Percentiles rank a stretch among this genome's conserved stretches.
These are phyloP conservation scores for Amylocarpus encephaloides DNA, from an alignment of 2,329 filamentous ascomycete genomes.

Conservation along the genomic window DNA sequence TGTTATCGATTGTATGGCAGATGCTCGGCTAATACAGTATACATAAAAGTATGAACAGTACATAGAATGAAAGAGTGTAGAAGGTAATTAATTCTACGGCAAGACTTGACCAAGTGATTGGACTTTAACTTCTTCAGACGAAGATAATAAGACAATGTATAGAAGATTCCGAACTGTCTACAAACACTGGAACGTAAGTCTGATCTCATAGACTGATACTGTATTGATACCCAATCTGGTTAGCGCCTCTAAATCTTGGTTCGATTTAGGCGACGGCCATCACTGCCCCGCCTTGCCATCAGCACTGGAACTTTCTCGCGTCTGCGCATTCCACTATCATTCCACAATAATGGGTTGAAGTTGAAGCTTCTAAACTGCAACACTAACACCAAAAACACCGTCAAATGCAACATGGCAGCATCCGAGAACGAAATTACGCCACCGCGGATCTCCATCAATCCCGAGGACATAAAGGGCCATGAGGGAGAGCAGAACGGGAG, in stretches of 20 bases:
- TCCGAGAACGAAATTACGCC: conserved; percentile 21
- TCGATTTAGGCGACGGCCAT: not conserved
- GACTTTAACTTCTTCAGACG: too few species aligned
- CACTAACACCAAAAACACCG: not conserved
- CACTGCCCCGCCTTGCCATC: conserved; percentile 5
- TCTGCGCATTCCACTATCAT: not conserved
- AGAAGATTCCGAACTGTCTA: too few species aligned
- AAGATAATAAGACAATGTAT: too few species aligned
- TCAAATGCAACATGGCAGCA: conserved; percentile 14
- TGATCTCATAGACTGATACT: too few species aligned
- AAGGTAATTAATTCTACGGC: too few species aligned
- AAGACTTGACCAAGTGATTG: too few species aligned
- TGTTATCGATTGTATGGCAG: conserved; percentile 6
- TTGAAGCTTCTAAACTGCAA: not conserved
- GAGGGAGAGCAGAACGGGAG: conserved; percentile 22
- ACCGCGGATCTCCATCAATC: conserved; percentile 24
- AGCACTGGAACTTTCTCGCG: conserved; percentile 4
- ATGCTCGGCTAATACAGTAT: too few species aligned
- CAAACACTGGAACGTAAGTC: too few species aligned
- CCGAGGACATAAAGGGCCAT: conserved; percentile 21
- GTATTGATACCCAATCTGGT: too few species aligned
- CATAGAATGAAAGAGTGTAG: too few species aligned
- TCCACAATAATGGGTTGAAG: conserved; percentile 14
- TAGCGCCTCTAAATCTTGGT: not conserved
- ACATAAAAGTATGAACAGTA: too few species aligned